phyloP scores from a whole-genome alignment of 1,284 basidiomycete species.

The Garcileccinum viscosum region DNA sequence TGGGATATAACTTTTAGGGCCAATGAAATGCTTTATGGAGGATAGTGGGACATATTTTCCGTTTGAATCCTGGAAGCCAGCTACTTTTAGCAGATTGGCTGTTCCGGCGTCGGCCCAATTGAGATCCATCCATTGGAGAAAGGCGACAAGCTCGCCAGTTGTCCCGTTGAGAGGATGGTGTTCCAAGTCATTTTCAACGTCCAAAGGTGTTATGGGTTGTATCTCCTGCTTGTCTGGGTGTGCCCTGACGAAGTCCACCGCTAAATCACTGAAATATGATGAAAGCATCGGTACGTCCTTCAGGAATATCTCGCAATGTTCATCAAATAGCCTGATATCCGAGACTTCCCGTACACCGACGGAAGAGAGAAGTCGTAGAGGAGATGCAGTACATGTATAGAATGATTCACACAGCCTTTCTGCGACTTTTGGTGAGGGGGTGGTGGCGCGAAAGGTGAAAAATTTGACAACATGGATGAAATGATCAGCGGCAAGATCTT shows the following conservation, averaged over 20 bases:
- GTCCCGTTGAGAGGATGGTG: slow-evolving; percentile 62
- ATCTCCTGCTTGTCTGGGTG: slow-evolving; percentile 73
- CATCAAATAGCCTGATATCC: slow-evolving; percentile 81
- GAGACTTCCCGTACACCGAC: slow-evolving; percentile 72
- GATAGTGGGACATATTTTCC: slow-evolving; percentile 51
- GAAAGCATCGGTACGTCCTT: slow-evolving; percentile 81
- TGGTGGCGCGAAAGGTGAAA: slow-evolving; percentile 85
- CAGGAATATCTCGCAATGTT: slow-evolving; percentile 75
- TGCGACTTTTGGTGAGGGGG: slow-evolving; percentile 83
- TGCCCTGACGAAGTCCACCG: slow-evolving; percentile 64
- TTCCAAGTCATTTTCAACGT: slow-evolving; percentile 82
- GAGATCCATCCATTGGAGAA: slow-evolving; percentile 75
- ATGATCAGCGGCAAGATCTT: slow-evolving; percentile 37
- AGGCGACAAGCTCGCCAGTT: slow-evolving; percentile 76
- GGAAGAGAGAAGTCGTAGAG: slow-evolving; percentile 81
- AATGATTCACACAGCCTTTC: slow-evolving; percentile 78
- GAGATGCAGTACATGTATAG: slow-evolving; percentile 62
- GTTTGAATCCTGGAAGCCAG: slow-evolving; percentile 54
- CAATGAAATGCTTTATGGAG: slow-evolving; percentile 74
- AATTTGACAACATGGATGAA: slow-evolving; percentile 86
- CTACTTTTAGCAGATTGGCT: slow-evolving; percentile 60
- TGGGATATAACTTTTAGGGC: slow-evolving; percentile 37
- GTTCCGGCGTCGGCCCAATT: slow-evolving; percentile 47
- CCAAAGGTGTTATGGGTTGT: slow-evolving; percentile 75
- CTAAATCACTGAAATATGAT: slow-evolving; percentile 61